Conservation (phyloP, 2,329 filamentous ascomycete genomes). For the Mycogone perniciosa region DNA sequence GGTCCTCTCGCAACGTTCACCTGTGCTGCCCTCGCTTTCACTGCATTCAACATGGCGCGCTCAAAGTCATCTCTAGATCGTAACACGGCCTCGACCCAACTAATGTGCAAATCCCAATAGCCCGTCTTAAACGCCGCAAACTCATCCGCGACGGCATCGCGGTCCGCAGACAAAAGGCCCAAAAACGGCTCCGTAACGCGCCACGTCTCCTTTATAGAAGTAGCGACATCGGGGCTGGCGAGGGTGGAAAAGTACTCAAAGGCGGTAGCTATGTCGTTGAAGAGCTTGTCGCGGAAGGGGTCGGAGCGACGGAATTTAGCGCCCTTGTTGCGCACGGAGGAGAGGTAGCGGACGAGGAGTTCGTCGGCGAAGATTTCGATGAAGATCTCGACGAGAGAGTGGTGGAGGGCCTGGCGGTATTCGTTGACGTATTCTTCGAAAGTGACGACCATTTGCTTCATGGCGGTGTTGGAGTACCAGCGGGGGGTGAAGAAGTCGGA, state of each 20-base stretch:
- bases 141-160: conserved; percentile 63
- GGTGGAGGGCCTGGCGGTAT: conserved; percentile 77
- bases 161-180: conserved; percentile 70
- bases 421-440: conserved; percentile 93
- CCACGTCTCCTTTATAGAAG: conserved; percentile 84
- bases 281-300: conserved; percentile 87
- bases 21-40: conserved; percentile 84
- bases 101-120: conserved; percentile 92
- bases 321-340: conserved; percentile 78
- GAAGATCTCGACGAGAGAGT: conserved; percentile 82
- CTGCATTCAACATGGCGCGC: conserved; percentile 75
- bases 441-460: conserved; percentile 90
- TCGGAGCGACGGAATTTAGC: conserved; percentile 83
- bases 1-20: conserved; percentile 71
- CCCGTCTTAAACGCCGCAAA: conserved; percentile 77
- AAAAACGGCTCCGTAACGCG: conserved; percentile 81
- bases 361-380: conserved; percentile 91
- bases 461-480: conserved; percentile 82
- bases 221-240: conserved; percentile 61
- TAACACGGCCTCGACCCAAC: conserved; percentile 91
- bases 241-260: conserved; percentile 81
- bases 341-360: conserved; percentile 79
- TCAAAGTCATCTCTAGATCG: conserved; percentile 90
- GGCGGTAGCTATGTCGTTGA: conserved; percentile 82
- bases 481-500: conserved; percentile 83